Conservation (phyloP, 306 rosid species). For the Alnus glutinosa region DNA sequence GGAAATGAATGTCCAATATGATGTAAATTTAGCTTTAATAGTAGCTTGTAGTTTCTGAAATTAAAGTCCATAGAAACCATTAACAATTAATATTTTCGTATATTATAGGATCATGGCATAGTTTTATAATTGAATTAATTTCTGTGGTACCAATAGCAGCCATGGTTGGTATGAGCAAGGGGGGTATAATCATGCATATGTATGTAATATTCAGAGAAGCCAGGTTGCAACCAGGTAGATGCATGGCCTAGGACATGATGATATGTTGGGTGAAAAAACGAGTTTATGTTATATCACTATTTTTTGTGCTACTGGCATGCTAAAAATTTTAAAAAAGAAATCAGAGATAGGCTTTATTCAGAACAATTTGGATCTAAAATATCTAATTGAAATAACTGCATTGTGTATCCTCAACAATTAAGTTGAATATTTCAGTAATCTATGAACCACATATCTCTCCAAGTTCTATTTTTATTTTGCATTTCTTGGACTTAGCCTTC, state of each 20-base stretch:
- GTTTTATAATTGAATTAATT: neutral
- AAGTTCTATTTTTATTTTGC: neutral
- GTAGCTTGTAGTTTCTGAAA: neutral
- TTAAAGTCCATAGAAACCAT: neutral
- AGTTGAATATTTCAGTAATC: neutral
- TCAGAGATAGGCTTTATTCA: neutral
- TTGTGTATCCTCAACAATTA: neutral
- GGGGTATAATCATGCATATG: neutral
- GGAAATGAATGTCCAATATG: slow-evolving; percentile 3
- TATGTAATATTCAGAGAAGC: neutral
- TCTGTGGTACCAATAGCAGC: neutral
- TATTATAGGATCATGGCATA: too few relatives aligned
- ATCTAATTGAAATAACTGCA: neutral
- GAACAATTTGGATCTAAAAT: neutral
- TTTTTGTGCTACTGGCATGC: too few relatives aligned
- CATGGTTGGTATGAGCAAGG: neutral
- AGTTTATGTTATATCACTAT: too few relatives aligned
- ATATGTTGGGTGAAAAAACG: too few relatives aligned
- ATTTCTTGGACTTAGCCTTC: neutral
- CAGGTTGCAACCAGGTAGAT: neutral
- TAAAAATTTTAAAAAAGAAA: too few relatives aligned
- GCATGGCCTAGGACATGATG: too few relatives aligned
- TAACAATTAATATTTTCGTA: neutral
- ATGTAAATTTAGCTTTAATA: slow-evolving; percentile 9
- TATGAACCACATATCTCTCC: slow-evolving; percentile 11